A percentile compares a stretch with the other conserved stretches of the same genome.
Evolutionary conservation across 805 yeast genomes (phyloP).

Genomic region (Myxozyma melibiosi): DNA sequence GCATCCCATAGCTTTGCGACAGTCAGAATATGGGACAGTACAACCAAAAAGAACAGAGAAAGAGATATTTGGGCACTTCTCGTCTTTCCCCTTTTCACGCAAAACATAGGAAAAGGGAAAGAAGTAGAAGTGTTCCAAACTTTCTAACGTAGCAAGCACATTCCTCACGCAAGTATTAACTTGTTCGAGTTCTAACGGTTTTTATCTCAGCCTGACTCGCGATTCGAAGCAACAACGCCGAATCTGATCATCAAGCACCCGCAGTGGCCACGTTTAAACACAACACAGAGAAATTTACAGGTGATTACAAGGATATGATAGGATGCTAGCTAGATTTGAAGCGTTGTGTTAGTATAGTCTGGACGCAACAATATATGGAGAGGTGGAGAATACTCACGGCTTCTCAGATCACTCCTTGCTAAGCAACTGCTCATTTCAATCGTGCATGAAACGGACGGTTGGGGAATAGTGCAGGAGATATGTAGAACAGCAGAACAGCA

Average conservation of each 20-base stretch:
- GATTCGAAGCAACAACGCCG: slow-evolving; percentile 19
- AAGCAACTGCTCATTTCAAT: not conserved
- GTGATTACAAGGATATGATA: not conserved
- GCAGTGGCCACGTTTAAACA: slow-evolving; percentile 39
- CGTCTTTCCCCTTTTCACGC: not conserved
- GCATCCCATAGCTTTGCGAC: slow-evolving; percentile 73
- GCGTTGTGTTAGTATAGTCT: not conserved
- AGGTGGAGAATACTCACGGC: not conserved
- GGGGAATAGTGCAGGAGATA: not conserved
- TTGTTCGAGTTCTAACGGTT: slow-evolving; percentile 84
- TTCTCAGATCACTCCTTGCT: slow-evolving; percentile 4
- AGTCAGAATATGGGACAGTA: slow-evolving; percentile 7
- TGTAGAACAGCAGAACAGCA: not conserved
- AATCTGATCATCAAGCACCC: slow-evolving; percentile 50
- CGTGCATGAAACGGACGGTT: not conserved
- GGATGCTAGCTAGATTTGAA: not conserved
- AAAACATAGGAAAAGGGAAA: not conserved
- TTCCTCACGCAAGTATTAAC: slow-evolving; percentile 83
- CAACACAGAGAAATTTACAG: slow-evolving; percentile 6
- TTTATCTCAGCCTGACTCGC: slow-evolving; percentile 60
- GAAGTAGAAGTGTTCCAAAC: slow-evolving; percentile 23
- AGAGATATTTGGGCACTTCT: not conserved
- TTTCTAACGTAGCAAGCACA: slow-evolving; percentile 31
- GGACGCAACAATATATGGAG: not conserved
- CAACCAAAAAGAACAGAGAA: not conserved